A percentile compares a stretch with the other conserved stretches of the same genome.
Conservation (phyloP, 2,329 filamentous ascomycete species). For the Rutstroemia sp. region DNA sequence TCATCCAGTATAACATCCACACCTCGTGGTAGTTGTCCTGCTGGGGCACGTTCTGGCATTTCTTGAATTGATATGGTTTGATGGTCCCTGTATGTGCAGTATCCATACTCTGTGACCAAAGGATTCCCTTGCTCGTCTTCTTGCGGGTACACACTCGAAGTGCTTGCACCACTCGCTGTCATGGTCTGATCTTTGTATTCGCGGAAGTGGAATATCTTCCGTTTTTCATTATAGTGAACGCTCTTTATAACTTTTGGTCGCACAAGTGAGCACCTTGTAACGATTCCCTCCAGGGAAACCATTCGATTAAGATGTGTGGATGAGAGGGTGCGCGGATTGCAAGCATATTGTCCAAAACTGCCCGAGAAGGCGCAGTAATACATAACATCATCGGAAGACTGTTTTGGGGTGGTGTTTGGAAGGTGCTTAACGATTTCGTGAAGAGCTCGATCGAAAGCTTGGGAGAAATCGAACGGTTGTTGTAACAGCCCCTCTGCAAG, state of each 20-base stretch:
- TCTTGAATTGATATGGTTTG: conserved; percentile 98
- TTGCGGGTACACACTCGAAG: conserved; percentile 86
- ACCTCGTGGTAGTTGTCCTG: conserved; percentile 87
- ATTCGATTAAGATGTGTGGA: conserved; percentile 90
- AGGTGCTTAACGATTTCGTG: conserved; percentile 82
- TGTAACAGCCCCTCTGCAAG: conserved; percentile 73
- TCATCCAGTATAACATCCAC: conserved; percentile 97
- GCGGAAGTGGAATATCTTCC: conserved; percentile 78
- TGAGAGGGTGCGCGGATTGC: conserved; percentile 87
- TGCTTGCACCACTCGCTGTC: conserved; percentile 79
- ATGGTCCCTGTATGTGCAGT: conserved; percentile 92
- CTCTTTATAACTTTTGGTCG: conserved; percentile 97
- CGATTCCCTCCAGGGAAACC: conserved; percentile 95
- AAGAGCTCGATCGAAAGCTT: conserved; percentile 84
- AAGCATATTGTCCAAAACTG: conserved; percentile 89
- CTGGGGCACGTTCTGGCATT: conserved; percentile 95
- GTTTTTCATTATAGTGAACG: conserved; percentile 88
- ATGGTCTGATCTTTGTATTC: conserved; percentile 97
- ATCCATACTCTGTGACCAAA: conserved; percentile 89
- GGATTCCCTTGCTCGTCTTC: conserved; percentile 91
- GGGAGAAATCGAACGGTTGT: conserved; percentile 78
- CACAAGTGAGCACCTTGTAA: conserved; percentile 91
- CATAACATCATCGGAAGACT: conserved; percentile 68
- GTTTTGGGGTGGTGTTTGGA: conserved; percentile 65
- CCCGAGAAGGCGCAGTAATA: conserved; percentile 98